Conservation (phyloP, 345 rosid genomes). For the Citrus sp. region DNA sequence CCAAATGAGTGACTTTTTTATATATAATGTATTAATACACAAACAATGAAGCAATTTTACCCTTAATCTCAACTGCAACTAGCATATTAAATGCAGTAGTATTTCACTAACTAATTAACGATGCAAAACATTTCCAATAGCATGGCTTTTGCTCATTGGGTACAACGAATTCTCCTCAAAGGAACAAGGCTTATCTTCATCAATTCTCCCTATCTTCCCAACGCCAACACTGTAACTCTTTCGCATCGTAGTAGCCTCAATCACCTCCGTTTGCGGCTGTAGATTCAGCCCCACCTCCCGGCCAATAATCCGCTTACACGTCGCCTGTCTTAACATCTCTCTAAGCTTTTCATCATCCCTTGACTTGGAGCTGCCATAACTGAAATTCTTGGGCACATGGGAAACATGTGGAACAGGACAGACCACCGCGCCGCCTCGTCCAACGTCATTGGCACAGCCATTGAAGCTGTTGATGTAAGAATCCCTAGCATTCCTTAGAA, state of each 20-base stretch:
- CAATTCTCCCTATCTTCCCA: slow-evolving; percentile 48
- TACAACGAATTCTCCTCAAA: slow-evolving; percentile 28
- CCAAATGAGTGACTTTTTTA: too few relatives aligned
- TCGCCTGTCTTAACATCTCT: slow-evolving; percentile 5
- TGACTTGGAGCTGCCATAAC: slow-evolving; percentile 19
- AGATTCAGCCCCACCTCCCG: not conserved
- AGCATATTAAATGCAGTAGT: not conserved
- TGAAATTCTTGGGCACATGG: slow-evolving; percentile 29
- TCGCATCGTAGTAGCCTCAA: not conserved
- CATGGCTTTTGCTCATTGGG: slow-evolving; percentile 13
- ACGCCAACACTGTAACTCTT: slow-evolving; percentile 50
- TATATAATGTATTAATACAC: too few relatives aligned
- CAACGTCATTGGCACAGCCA: slow-evolving; percentile 21
- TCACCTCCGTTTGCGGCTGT: not conserved
- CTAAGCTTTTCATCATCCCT: slow-evolving; percentile 16
- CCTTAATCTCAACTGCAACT: too few relatives aligned
- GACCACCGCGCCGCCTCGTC: slow-evolving; percentile 17
- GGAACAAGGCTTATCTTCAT: slow-evolving; percentile 40
- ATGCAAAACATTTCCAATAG: not conserved
- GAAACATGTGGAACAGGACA: slow-evolving; percentile 8
- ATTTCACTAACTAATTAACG: not conserved
- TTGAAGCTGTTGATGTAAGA: slow-evolving; percentile 31
- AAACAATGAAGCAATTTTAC: too few relatives aligned
- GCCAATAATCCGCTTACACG: not conserved
- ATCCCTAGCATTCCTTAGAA: slow-evolving; percentile 36